Evolutionary conservation across 495 filamentous ascomycete genomes (phyloP), one percentile per base, ranked within the genome.

Genomic region (Lophium mytilinum): DNA sequence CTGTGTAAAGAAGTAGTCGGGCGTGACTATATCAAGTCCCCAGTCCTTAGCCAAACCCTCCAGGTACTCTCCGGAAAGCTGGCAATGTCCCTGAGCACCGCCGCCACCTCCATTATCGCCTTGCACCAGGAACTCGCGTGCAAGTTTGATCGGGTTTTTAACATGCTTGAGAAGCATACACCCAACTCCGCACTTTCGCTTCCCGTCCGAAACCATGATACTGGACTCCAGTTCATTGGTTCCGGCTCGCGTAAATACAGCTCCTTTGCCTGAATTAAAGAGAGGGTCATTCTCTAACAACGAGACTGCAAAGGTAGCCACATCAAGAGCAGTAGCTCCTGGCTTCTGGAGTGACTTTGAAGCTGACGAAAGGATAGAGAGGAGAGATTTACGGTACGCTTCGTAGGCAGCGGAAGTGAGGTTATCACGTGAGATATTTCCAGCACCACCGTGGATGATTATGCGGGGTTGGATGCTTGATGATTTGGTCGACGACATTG

Each of bases 391-490:
- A 50, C 81, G 78, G 69, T 86, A 87, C 36, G 74, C 58, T 17
- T 68, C 56, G 72, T 87, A 90, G 50, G 78, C 73, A 24, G 76
- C 68, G 8, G 80, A 78, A 0, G 84, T 77, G 21, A 95, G 76
- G 63, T 79, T 86, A n/a, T 74, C 65, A 9, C 80, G 85, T 10
- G 79, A 80, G 68, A 95, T 84, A 65, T 86, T 86, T 30, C 90
- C 90, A 1, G 90, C 90, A 55, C 90, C 90, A 69, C 90, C 91
- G 67, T 95, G 90, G 69, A 96, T 80, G 69, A 92, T 90, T 35
- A 92, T 71, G 7, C 86, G 79, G 3, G 88, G 86, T 57, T 78
- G 79, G 57, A 76, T 72, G 18, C 49, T 39, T 12, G 55, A 36
- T 14, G 43, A 37, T 18, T 37, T 36, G 9, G 50, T 36, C 4